These are phyloP conservation scores for Hymenoscyphus linearis DNA, from an alignment of 2,329 filamentous ascomycete genomes.

Conservation along the genomic window DNA sequence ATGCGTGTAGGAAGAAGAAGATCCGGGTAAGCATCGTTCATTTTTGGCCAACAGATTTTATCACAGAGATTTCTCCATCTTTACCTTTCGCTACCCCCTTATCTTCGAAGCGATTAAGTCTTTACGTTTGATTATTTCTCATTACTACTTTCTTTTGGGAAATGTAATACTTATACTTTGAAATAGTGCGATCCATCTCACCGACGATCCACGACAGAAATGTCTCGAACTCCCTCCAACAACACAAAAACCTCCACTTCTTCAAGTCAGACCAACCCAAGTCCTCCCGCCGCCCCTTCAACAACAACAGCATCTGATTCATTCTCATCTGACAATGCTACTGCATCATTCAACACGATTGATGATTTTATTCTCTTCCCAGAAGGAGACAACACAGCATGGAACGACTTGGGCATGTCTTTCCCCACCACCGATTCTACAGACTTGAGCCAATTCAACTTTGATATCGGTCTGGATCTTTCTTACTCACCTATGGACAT, in stretches of 20 bases:
- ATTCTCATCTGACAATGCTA: constrained; percentile 13
- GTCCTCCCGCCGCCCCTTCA: constrained; percentile 4
- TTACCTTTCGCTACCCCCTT: background rate
- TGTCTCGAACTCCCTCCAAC: constrained; percentile 22
- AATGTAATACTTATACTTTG: background rate
- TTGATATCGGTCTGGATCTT: constrained; percentile 16
- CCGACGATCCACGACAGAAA: constrained; percentile 20
- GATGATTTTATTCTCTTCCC: constrained; percentile 31
- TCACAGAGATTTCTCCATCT: background rate
- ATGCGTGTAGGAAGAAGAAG: constrained; percentile 58
- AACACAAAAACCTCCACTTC: constrained; percentile 18
- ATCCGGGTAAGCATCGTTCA: constrained; percentile 36
- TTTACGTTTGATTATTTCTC: background rate
- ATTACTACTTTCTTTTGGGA: background rate
- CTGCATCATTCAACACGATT: constrained; percentile 21
- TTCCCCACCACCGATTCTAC: constrained; percentile 9
- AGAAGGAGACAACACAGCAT: constrained; percentile 21
- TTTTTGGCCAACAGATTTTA: background rate
- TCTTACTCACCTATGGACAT: background rate
- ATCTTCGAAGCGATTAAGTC: background rate
- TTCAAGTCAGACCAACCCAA: constrained; percentile 14
- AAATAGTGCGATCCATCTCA: constrained; percentile 30
- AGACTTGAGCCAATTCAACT: constrained; percentile 25
- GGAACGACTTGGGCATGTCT: constrained; percentile 22
- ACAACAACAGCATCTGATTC: background rate